These are phyloP conservation scores for Nannochloris sp. DNA, from an alignment of 139 green algal genomes.

Conservation along the genomic window DNA sequence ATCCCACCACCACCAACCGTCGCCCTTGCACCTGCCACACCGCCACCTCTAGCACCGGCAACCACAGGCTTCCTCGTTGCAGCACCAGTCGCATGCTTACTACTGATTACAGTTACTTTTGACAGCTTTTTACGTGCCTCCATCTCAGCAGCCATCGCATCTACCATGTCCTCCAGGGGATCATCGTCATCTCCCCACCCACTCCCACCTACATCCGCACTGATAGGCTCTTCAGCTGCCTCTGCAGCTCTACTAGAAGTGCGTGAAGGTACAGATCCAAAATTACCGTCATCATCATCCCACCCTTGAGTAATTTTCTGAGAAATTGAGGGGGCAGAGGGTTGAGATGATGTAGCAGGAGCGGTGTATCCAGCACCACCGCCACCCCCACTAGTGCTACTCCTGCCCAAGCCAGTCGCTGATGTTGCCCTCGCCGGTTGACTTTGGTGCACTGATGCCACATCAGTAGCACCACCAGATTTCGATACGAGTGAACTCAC, in stretches of 20 bases:
- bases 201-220: neutral
- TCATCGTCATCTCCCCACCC: conserved; percentile 26
- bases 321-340: neutral
- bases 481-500: conserved; percentile 9
- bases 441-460: no score
- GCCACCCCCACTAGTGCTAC: no score
- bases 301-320: neutral
- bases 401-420: no score
- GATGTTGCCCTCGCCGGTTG: no score
- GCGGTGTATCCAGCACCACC: no score
- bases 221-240: neutral
- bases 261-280: neutral
- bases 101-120: neutral
- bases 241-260: neutral
- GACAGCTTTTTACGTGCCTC: conserved; percentile 17
- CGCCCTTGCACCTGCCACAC: neutral
- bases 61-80: neutral
- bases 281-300: neutral
- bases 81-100: neutral
- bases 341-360: no score
- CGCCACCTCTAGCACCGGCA: neutral
- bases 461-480: no score
- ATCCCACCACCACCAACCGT: conserved; percentile 2
- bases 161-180: conserved; percentile 29
- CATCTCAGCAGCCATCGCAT: conserved; percentile 2